Conservation (phyloP, 2,329 filamentous ascomycete genomes). For the Penicillium capsulatum region DNA sequence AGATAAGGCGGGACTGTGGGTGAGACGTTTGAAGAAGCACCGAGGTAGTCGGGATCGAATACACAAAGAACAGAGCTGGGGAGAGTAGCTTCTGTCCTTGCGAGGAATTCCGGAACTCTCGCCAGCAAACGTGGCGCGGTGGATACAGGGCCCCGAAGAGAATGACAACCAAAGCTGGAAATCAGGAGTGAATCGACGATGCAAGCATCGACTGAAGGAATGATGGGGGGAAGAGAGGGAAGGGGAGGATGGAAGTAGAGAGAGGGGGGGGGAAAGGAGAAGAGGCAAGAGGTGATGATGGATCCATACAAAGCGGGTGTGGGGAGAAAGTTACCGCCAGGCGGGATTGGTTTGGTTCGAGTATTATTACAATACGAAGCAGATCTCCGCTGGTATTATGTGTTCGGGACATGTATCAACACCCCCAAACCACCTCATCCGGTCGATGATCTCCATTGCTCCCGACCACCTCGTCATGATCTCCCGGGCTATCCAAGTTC, state of each 20-base stretch:
- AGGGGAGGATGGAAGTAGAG: conserved; percentile 26
- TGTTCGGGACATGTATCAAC: neutral
- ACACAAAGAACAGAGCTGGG: conserved; percentile 7
- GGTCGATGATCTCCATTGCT: conserved; percentile 24
- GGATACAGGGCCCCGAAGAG: conserved; percentile 25
- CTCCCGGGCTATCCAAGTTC: neutral
- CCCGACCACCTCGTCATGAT: conserved; percentile 19
- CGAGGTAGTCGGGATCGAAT: conserved; percentile 10
- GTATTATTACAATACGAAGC: conserved; percentile 3
- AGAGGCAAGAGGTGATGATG: conserved; percentile 24
- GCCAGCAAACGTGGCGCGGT: conserved; percentile 4
- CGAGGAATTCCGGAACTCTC: conserved; percentile 11
- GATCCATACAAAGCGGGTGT: conserved; percentile 25
- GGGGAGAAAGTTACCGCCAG: conserved; percentile 13
- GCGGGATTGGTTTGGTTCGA: neutral
- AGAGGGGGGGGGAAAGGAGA: conserved; percentile 14
- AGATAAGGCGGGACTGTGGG: too few relatives aligned
- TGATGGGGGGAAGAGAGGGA: conserved; percentile 33
- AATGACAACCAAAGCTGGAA: conserved; percentile 24
- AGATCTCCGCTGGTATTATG: too few relatives aligned
- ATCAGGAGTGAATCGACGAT: conserved; percentile 29
- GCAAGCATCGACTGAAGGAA: conserved; percentile 44
- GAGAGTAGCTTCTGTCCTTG: conserved; percentile 11
- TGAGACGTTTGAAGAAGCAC: conserved; percentile 1
- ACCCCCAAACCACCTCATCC: conserved; percentile 2